Evolutionary conservation across 2,329 filamentous ascomycete genomes (phyloP).

Genomic region (Phoma sp.): DNA sequence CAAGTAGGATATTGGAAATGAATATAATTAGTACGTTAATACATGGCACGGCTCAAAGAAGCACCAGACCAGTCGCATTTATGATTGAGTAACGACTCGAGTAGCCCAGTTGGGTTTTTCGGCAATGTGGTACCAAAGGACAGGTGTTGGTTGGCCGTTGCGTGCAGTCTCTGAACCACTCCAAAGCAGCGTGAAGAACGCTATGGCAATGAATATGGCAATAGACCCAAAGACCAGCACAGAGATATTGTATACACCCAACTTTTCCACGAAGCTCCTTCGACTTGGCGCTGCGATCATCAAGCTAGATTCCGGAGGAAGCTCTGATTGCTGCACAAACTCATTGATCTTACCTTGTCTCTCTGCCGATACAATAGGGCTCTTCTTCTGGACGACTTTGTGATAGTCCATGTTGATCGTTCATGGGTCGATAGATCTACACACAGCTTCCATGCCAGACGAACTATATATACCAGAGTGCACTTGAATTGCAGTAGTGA

Average conservation of each 20-base stretch:
- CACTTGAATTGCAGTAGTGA: no score
- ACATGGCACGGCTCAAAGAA: no score
- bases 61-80: no score
- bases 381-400: neutral
- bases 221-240: constrained; percentile 7
- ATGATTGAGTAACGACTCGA: constrained; percentile 5
- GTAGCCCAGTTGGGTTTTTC: neutral
- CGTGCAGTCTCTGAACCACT: neutral
- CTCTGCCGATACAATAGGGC: neutral
- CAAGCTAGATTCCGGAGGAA: neutral
- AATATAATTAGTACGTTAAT: no score
- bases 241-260: constrained; percentile 10
- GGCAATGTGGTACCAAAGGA: constrained; percentile 7
- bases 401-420: neutral
- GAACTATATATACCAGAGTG: neutral
- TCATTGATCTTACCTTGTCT: neutral
- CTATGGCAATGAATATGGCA: constrained; percentile 6
- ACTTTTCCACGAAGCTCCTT: constrained; percentile 10
- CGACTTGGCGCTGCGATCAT: neutral
- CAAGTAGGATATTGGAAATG: no score
- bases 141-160: neutral
- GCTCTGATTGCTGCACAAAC: neutral
- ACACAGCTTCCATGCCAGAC: neutral
- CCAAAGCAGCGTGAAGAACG: constrained; percentile 12
- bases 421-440: neutral